Base-by-base conservation (phyloP, 106 monocot genomes). In the Ottelia alismoides region DNA sequence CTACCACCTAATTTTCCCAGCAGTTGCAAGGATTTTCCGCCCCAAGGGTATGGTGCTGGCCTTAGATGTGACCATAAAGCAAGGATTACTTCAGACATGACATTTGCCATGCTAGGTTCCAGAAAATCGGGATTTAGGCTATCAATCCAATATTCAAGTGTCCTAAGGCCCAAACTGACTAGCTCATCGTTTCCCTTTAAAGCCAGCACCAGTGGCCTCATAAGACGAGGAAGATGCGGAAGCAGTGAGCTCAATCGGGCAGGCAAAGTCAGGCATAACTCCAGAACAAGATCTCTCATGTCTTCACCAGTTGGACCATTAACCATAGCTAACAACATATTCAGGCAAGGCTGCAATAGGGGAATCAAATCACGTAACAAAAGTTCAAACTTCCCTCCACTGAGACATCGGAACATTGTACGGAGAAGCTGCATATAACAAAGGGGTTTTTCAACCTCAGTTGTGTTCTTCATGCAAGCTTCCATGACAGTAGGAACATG, bases 111-210 rank as follows among this genome's bases (percentile, higher is more conserved):
- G 58, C 85, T 98, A 27, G 98, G 98, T 70, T 98, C 98, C 65
- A 98, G 72, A 30, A 98, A 98, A 72, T 98, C 98, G 56, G 98
- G 98, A 72, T 98, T 98, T 49, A 98, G 71, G 58, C 98, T 98
- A 47, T 98, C 98, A 79, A 98, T 90, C 98, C 98, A 98, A 58
- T 85, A 82, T 32, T 98, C 98, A 47, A 98, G 82, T n/a, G 98
- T 98, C 44, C 98, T 71, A 27, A 98, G 79, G n/a, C 84, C 98
- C 76, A 98, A 77, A 63, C 60, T 72, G 29, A 98, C 90, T 50
- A 98, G 85, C 26, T 98, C 98, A 68, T 85, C 85, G 59, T 63
- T 90, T 55, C 98, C 98, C 71, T 98, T 98, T 14, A 98, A 59
- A 61, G 90, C 85, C 48, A 80, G 60, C 58, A 98, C 90, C 30